A percentile compares a stretch with the other conserved stretches of the same genome.
phyloP scores from a whole-genome alignment of 345 rosid genomes.

The Citrus trifoliata region DNA sequence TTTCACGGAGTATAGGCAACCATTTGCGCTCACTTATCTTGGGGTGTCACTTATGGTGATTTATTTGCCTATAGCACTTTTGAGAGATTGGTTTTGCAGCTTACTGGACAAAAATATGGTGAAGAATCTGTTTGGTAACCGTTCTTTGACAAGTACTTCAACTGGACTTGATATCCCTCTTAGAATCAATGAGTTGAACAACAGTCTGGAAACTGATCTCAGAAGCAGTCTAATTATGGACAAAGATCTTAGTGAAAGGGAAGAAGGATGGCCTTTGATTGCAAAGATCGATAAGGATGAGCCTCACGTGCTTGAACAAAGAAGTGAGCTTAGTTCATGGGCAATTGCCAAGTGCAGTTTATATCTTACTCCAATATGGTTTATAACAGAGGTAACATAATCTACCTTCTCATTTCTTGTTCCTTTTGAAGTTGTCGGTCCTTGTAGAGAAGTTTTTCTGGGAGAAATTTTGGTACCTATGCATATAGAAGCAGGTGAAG shows the following conservation, averaged over 20 bases:
- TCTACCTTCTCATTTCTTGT: not conserved
- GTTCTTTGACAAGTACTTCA: conserved; percentile 15
- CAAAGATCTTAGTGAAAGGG: conserved; percentile 41
- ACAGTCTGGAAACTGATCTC: conserved; percentile 16
- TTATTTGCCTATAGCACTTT: conserved; percentile 43
- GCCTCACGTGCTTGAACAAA: conserved; percentile 15
- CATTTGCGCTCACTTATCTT: conserved; percentile 58
- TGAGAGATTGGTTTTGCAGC: conserved; percentile 45
- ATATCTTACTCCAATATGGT: conserved; percentile 68
- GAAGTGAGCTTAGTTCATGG: conserved; percentile 28
- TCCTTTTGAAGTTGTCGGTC: not conserved
- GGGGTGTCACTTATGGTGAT: conserved; percentile 67
- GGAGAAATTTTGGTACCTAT: not conserved
- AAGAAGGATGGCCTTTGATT: conserved; percentile 43
- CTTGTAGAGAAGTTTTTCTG: not conserved
- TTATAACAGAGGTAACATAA: conserved; percentile 48
- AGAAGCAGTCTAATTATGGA: conserved; percentile 19
- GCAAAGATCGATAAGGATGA: conserved; percentile 28
- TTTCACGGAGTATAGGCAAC: conserved; percentile 51
- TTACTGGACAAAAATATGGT: conserved; percentile 7
- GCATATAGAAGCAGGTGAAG: not conserved
- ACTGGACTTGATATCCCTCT: conserved; percentile 41
- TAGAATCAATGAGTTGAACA: conserved; percentile 26
- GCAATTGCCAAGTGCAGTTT: conserved; percentile 45
- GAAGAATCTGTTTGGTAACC: conserved; percentile 6